Percentiles rank a stretch among this genome's conserved stretches.
Conservation (phyloP, 2,329 filamentous ascomycete genomes). For the Pseudogymnoascus sp. region DNA sequence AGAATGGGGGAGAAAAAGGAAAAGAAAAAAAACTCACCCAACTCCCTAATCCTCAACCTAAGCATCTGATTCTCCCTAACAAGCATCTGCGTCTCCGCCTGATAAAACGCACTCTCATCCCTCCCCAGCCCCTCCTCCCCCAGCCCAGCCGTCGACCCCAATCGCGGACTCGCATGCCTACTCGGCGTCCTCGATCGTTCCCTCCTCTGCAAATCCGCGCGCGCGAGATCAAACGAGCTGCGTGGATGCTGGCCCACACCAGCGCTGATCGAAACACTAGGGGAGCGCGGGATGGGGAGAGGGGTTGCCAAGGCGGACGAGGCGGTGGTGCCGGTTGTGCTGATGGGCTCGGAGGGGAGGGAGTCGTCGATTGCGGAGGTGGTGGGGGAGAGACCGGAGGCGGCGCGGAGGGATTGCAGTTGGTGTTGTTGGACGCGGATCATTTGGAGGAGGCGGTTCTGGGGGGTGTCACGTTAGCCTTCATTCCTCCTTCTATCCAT, state of each 20-base stretch:
- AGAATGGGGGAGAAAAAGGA: too few relatives aligned
- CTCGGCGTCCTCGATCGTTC: slow-evolving; percentile 49
- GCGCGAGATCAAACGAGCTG: slow-evolving; percentile 50
- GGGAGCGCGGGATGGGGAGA: slow-evolving; percentile 40
- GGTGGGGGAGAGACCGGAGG: slow-evolving; percentile 28
- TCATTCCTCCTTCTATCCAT: background rate
- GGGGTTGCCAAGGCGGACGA: slow-evolving; percentile 31
- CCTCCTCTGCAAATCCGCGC: slow-evolving; percentile 42
- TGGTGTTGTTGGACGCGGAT: slow-evolving; percentile 69
- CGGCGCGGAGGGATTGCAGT: slow-evolving; percentile 49
- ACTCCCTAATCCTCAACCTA: slow-evolving; percentile 61
- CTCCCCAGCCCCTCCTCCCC: slow-evolving; percentile 40
- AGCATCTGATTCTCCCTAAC: slow-evolving; percentile 78
- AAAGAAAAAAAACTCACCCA: slow-evolving; percentile 44
- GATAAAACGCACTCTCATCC: slow-evolving; percentile 71
- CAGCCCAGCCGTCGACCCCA: slow-evolving; percentile 50
- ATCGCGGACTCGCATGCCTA: slow-evolving; percentile 44
- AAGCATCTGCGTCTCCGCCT: slow-evolving; percentile 72
- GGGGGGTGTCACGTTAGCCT: background rate
- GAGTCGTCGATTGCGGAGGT: slow-evolving; percentile 33
- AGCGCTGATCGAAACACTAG: slow-evolving; percentile 19
- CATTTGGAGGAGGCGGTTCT: slow-evolving; percentile 70
- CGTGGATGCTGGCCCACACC: slow-evolving; percentile 32
- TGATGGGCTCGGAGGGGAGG: slow-evolving; percentile 25
- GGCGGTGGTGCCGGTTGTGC: slow-evolving; percentile 37